Evolutionary conservation across 495 filamentous ascomycete species (phyloP).

Genomic region (Penicillium arizonense): DNA sequence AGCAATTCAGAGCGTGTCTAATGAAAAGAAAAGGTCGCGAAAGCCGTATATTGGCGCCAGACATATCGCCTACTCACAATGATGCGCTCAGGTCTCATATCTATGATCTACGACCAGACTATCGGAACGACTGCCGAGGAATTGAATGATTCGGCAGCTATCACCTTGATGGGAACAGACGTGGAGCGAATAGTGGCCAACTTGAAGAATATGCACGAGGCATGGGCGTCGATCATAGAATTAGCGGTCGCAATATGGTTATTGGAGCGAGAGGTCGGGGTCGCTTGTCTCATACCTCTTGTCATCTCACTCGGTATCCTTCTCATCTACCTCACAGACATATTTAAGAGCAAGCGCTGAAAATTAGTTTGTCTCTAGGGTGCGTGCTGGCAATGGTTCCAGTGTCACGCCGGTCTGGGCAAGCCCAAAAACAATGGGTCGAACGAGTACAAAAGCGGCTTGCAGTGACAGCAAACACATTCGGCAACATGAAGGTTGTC

Average conservation of each 20-base stretch:
- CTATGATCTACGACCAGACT: slow-evolving; percentile 1
- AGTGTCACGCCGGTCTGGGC: not conserved
- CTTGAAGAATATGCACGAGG: not conserved
- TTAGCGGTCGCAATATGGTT: not conserved
- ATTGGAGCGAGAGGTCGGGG: not conserved
- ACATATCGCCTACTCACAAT: not conserved
- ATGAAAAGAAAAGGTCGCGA: not conserved
- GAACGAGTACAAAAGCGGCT: slow-evolving; percentile 1
- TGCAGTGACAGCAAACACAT: not conserved
- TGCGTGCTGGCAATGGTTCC: not conserved
- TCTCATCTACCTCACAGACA: not conserved
- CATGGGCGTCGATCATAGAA: not conserved
- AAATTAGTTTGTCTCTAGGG: not conserved
- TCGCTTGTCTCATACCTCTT: not conserved
- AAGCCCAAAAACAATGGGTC: slow-evolving; percentile 2
- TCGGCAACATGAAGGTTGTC: slow-evolving; percentile 5
- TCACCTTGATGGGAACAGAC: not conserved
- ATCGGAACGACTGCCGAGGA: not conserved
- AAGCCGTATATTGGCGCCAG: not conserved
- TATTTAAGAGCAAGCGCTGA: not conserved
- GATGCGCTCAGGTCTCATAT: not conserved
- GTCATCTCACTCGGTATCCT: not conserved
- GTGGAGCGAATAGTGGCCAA: not conserved
- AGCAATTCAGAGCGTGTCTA: not conserved
- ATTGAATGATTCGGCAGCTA: not conserved